Evolutionary conservation across 1,284 basidiomycete species (phyloP), one percentile per base, ranked within the genome.

Genomic region (Serendipita sp.): DNA sequence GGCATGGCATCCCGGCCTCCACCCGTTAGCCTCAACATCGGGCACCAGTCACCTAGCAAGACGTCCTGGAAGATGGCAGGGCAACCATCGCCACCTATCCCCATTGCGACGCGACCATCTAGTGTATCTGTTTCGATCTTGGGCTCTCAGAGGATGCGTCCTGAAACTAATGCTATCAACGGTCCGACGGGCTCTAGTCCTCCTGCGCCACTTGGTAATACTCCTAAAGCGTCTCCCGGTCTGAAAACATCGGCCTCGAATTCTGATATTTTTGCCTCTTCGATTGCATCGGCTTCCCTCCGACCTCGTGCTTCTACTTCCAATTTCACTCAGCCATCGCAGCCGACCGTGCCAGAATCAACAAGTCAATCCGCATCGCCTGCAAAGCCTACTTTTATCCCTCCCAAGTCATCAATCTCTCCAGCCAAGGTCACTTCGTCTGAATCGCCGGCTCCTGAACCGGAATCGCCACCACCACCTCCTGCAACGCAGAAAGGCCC

Each of bases 41-140:
- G 45, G n/a, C 26, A 44, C 17, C 43, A 58, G 26, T 58, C 53
- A 10, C 53, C 53, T n/a, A 8, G 26, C 8, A 58, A 58, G 34
- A 58, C 15, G 8, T 26, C 53, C 32, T 58, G 53, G 53, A 58
- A 30, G 15, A n/a, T n/a, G n/a, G 32, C 26, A 4, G 53, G 53
- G 22, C 26, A 58, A n/a, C 53, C 53, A 32, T 58, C 53, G 12
- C 53, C 53, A 30, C 53, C 53, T 34, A 58, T 58, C 32, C 53
- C 53, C 15, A n/a, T 58, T 8, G 8, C 1, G 10, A 58, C 53
- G 32, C 26, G 53, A 4, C 53, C 53, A 12, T 26, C 53, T 41
- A 41, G 13, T 41, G 38, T 13, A 13, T 41, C 38, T 49, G 47
- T 17, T 10, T 58, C 53, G n/a, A 58, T 10, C 6, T 4, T 29